These are phyloP conservation scores for Pascua guehoae DNA, from an alignment of 1,284 basidiomycete species.

Conservation along the genomic window DNA sequence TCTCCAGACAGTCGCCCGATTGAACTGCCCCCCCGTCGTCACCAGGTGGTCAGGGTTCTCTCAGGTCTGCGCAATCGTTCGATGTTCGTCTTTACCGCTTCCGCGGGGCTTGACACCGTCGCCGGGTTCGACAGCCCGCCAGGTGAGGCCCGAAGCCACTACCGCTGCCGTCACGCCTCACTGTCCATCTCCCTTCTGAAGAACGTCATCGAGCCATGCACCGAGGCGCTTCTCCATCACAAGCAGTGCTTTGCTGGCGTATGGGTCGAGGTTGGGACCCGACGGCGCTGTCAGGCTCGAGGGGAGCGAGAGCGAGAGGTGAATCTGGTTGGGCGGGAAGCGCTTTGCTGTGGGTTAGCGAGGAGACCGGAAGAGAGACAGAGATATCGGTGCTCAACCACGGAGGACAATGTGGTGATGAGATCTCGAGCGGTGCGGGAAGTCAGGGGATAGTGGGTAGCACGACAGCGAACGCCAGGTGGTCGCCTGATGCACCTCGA, in stretches of 20 bases:
- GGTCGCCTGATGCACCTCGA: no score
- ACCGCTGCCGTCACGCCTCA: background rate
- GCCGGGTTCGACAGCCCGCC: no score
- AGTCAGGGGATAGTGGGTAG: no score
- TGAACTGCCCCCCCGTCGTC: no score
- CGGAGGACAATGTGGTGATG: no score
- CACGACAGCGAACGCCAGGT: no score
- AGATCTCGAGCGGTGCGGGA: no score
- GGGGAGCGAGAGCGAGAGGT: constrained; percentile 42
- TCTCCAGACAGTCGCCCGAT: no score
- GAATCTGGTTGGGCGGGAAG: constrained; percentile 42
- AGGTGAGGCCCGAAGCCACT: no score
- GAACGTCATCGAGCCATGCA: constrained; percentile 32
- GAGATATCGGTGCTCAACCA: no score
- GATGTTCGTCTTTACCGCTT: background rate
- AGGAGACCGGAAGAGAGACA: background rate
- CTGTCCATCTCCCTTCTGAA: constrained; percentile 1
- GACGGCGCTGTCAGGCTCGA: constrained; percentile 27
- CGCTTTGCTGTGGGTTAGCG: constrained; percentile 28
- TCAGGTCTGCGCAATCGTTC: background rate
- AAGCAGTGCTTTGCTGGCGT: constrained; percentile 35
- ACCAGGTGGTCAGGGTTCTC: background rate
- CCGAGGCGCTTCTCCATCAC: constrained; percentile 45
- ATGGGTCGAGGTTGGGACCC: constrained; percentile 37
- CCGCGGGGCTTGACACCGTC: background rate